Evolutionary conservation across 805 yeast genomes (phyloP), one percentile per base, ranked within the genome.

Genomic region (Metschnikowia picachoensis): DNA sequence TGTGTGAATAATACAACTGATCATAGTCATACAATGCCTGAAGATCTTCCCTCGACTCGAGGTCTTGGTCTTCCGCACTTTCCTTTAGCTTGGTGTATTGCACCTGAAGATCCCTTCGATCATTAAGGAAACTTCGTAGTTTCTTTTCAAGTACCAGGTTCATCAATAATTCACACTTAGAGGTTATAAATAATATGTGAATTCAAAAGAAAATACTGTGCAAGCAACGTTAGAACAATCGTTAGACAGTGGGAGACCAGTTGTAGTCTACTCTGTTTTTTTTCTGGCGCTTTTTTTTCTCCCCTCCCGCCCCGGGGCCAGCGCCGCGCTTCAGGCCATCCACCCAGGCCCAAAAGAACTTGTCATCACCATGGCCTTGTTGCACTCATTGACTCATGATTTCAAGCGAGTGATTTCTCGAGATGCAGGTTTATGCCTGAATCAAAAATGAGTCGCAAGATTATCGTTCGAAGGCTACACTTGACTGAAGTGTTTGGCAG

Each of bases 11-110:
- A 20, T 55, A 37, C 35, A 66, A 48, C 35, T 60, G 60, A 44
- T 67, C 72, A 39, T 60, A 58, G 31, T 59, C 55, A n/a, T 52
- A 42, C 28, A 67, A 48, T 25, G 56, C 43, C 16, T 53, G 56
- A 38, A 58, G 52, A 30, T 35, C 39, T 27, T 41, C 46, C 31
- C 35, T 37, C 16, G 47, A 32, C 16, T 53, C 55, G 35, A 57
- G 53, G 28, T 35, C 46, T 30, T 32, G 44, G 35, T 35, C 43
- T 25, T 11, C 35, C 40, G 43, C 43, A 15, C 32, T 20, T 14
- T 28, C 39, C 30, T 25, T 28, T 12, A 44, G 30, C 30, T 27
- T 9, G 32, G 9, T 30, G 44, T 55, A 55, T 42, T 45, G 43
- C 30, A 36, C 32, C 28, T 47, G 44, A 14, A 55, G 49, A 14